These are phyloP conservation scores for Guillardia theta DNA, from an alignment of 78 protist genomes.

Conservation along the genomic window DNA sequence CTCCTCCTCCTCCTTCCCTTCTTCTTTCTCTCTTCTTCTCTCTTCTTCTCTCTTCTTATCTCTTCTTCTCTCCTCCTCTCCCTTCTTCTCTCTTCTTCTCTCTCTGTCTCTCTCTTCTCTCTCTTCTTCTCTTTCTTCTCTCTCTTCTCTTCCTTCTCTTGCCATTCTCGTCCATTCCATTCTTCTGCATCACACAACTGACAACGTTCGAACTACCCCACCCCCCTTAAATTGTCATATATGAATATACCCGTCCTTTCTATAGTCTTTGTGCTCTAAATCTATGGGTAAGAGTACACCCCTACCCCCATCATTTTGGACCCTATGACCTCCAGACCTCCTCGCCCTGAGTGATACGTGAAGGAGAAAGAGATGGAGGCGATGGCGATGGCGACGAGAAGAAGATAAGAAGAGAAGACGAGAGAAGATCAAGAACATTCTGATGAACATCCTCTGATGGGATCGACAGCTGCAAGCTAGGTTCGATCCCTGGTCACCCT, in stretches of 20 bases:
- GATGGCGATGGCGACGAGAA: too few species aligned
- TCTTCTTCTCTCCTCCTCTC: neutral
- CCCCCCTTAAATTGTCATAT: too few species aligned
- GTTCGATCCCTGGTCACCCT: too few species aligned
- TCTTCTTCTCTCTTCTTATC: neutral
- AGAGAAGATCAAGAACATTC: too few species aligned
- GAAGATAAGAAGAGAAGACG: too few species aligned
- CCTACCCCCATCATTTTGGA: too few species aligned
- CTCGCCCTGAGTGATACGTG: too few species aligned
- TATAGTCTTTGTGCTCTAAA: slow-evolving; percentile 55
- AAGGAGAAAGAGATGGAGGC: too few species aligned
- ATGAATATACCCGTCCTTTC: slow-evolving; percentile 78
- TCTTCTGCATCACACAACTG: neutral
- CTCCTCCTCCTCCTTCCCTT: neutral
- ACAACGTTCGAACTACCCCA: too few species aligned
- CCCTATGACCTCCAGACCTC: too few species aligned
- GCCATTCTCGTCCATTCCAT: neutral
- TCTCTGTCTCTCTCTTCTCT: neutral
- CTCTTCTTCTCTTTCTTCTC: neutral
- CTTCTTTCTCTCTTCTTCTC: neutral
- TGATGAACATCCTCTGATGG: too few species aligned
- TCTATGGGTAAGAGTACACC: neutral
- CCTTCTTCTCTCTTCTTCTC: neutral
- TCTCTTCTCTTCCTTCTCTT: neutral
- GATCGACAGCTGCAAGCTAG: too few species aligned